Conservation (phyloP, 441 rosid genomes). For the Populus hybrid region DNA sequence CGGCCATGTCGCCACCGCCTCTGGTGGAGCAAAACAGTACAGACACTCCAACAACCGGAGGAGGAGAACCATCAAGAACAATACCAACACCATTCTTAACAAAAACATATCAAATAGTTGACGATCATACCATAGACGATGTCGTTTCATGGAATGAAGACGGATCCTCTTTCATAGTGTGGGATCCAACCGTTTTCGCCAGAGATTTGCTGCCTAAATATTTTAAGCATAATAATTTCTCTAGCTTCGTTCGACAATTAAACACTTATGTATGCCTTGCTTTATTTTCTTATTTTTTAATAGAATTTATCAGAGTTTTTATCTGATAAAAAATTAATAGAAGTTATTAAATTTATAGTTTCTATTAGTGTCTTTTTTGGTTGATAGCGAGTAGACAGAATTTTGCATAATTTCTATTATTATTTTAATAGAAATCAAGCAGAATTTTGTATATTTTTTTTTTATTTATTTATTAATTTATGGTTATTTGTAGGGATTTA, state of each 20-base stretch:
- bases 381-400: background rate
- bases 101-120: conserved; percentile 82
- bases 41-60: conserved; percentile 14
- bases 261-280: conserved; percentile 66
- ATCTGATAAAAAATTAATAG: background rate
- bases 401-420: background rate
- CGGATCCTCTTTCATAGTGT: conserved; percentile 76
- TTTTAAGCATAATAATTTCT: conserved; percentile 94
- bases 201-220: conserved; percentile 86
- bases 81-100: conserved; percentile 86
- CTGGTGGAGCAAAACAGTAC: conserved; percentile 51
- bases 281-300: background rate
- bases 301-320: background rate
- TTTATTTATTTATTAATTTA: too few relatives aligned
- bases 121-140: conserved; percentile 67
- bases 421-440: too few relatives aligned
- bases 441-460: too few relatives aligned
- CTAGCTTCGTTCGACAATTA: conserved; percentile 33
- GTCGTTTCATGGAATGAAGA: conserved; percentile 89
- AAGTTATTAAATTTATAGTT: too few relatives aligned
- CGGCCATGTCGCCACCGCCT: conserved; percentile 32
- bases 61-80: conserved; percentile 62
- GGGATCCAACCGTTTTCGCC: conserved; percentile 86
- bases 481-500: conserved; percentile 49
- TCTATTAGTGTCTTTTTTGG: too few relatives aligned